These are phyloP conservation scores for Candida sonorensis DNA, from an alignment of 805 yeast genomes.

Conservation along the genomic window DNA sequence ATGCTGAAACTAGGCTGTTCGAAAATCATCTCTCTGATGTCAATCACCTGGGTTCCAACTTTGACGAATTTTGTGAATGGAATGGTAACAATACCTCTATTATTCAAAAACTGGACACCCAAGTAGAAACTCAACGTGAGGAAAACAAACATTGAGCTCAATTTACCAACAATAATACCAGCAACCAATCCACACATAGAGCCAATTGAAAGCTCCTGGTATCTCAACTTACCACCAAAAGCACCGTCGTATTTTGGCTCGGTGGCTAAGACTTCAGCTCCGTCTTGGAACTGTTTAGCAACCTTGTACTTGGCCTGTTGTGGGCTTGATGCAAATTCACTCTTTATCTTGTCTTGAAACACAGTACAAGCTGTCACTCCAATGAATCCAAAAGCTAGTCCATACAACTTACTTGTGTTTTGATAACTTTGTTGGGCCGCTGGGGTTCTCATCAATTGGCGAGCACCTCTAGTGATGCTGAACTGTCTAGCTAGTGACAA, in stretches of 20 bases:
- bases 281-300: slow-evolving; percentile 2
- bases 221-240: slow-evolving; percentile 44
- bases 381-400: too few relatives aligned
- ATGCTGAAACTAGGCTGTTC: slow-evolving; percentile 57
- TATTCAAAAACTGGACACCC: slow-evolving; percentile 46
- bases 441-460: too few relatives aligned
- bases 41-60: slow-evolving; percentile 34
- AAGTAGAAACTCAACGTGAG: slow-evolving; percentile 39
- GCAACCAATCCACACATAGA: slow-evolving; percentile 52
- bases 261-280: slow-evolving; percentile 6
- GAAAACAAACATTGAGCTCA: slow-evolving; percentile 46
- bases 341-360: too few relatives aligned
- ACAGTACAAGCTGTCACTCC: too few relatives aligned
- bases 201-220: slow-evolving; percentile 58
- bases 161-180: slow-evolving; percentile 57
- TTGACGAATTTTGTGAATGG: slow-evolving; percentile 31
- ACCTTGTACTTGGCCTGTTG: slow-evolving; percentile 13
- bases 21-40: slow-evolving; percentile 44
- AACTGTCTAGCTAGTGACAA: too few relatives aligned
- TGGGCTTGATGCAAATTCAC: not conserved
- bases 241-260: slow-evolving; percentile 27
- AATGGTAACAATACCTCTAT: slow-evolving; percentile 44
- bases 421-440: too few relatives aligned
- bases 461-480: too few relatives aligned
- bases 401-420: too few relatives aligned